Percentiles rank a stretch among this genome's conserved stretches.
Conservation (phyloP, 805 yeast genomes). For the Metschnikowia lunata region DNA sequence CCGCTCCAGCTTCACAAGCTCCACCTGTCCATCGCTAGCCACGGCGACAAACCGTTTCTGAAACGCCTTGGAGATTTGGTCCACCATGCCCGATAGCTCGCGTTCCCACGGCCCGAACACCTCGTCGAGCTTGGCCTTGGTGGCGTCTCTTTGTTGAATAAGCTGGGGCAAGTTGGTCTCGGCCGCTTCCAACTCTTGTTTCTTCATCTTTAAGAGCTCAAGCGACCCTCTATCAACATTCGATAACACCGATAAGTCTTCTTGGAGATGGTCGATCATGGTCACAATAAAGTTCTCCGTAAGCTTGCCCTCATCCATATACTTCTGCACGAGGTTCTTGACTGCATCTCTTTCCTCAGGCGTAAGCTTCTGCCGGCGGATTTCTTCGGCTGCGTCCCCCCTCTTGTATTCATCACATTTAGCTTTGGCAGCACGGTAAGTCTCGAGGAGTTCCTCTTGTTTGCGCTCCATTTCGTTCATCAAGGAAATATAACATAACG, state of each 20-base stretch:
- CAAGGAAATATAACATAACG: constrained; percentile 18
- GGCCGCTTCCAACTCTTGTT: constrained; percentile 30
- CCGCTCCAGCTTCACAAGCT: constrained; percentile 48
- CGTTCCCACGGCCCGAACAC: constrained; percentile 57
- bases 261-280: constrained; percentile 42
- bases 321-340: constrained; percentile 34
- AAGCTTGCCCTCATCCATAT: constrained; percentile 34
- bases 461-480: constrained; percentile 24
- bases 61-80: constrained; percentile 59
- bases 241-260: constrained; percentile 39
- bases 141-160: constrained; percentile 19
- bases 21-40: constrained; percentile 85
- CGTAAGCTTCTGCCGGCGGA: constrained; percentile 32
- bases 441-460: constrained; percentile 23
- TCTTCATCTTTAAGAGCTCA: constrained; percentile 36
- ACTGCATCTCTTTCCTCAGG: constrained; percentile 37
- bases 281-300: constrained; percentile 34
- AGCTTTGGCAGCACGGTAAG: constrained; percentile 31
- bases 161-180: constrained; percentile 37
- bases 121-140: constrained; percentile 34
- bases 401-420: constrained; percentile 38
- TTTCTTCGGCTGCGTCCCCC: constrained; percentile 36
- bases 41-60: constrained; percentile 62
- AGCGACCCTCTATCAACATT: constrained; percentile 36
- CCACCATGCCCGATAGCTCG: constrained; percentile 49